Percentiles rank a stretch among this genome's conserved stretches.
Evolutionary conservation across 208 protist genomes (phyloP).

Genomic region (Leishmania arabica): DNA sequence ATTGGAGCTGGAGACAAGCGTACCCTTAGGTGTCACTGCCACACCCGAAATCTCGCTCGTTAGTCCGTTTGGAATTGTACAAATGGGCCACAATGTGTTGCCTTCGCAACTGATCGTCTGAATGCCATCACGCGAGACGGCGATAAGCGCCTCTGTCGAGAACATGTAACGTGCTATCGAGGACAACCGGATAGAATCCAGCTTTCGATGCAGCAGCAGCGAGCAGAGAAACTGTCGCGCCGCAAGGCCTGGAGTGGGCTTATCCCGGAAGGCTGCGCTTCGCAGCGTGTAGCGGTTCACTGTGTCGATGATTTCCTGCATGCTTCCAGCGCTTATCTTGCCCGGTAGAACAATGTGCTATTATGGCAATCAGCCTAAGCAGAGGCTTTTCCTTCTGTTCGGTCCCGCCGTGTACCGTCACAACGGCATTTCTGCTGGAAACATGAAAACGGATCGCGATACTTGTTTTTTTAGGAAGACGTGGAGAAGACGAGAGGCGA

Average conservation of each 20-base stretch:
- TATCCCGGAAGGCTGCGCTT: conserved; percentile 25
- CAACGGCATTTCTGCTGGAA: not conserved
- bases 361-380: not conserved
- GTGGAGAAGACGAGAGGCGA: not conserved
- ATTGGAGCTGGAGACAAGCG: conserved; percentile 34
- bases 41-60: conserved; percentile 63
- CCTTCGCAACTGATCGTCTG: conserved; percentile 66
- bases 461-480: not conserved
- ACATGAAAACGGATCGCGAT: not conserved
- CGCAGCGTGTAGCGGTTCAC: conserved; percentile 60
- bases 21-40: conserved; percentile 31
- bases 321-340: conserved; percentile 12
- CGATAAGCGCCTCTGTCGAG: conserved; percentile 58
- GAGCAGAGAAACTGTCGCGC: conserved; percentile 57
- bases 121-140: conserved; percentile 65
- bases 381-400: not conserved
- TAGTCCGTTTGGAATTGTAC: conserved; percentile 30
- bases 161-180: conserved; percentile 64
- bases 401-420: not conserved
- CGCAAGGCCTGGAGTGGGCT: conserved; percentile 39
- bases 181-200: conserved; percentile 54
- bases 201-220: conserved; percentile 33
- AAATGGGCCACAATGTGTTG: conserved; percentile 34
- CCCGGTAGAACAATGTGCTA: not conserved
- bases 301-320: conserved; percentile 70